These are phyloP conservation scores for Epithele typhae DNA, from an alignment of 768 basidiomycete genomes.

Conservation along the genomic window DNA sequence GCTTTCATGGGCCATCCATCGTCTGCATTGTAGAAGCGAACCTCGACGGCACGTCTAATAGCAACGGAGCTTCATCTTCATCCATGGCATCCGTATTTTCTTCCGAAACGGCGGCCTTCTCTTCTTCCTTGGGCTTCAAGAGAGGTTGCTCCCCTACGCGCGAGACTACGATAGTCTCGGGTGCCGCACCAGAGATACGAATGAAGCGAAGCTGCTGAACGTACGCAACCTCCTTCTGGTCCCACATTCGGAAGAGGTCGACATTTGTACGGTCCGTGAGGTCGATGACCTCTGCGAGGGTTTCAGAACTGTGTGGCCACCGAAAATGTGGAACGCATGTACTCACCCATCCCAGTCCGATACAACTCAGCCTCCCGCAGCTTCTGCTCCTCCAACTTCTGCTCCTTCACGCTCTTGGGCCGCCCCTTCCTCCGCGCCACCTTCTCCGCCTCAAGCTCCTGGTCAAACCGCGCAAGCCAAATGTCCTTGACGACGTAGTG, in stretches of 20 bases:
- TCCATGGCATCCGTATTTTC: conserved; percentile 19
- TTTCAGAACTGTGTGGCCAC: background rate
- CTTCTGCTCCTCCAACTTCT: conserved; percentile 66
- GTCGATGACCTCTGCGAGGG: conserved; percentile 65
- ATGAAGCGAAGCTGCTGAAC: conserved; percentile 71
- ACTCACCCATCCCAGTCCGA: conserved; percentile 75
- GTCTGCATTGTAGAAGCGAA: conserved; percentile 35
- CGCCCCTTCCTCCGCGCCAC: conserved; percentile 65
- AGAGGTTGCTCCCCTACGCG: conserved; percentile 55
- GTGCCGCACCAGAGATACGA: conserved; percentile 60
- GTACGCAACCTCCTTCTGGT: conserved; percentile 69
- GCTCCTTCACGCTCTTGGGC: conserved; percentile 67
- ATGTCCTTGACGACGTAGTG: conserved; percentile 60
- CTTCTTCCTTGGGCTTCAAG: conserved; percentile 18
- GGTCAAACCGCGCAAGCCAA: conserved; percentile 73
- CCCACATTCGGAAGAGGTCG: conserved; percentile 72
- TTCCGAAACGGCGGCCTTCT: background rate
- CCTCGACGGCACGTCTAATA: conserved; percentile 27
- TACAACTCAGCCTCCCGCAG: conserved; percentile 68
- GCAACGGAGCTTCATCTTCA: conserved; percentile 23
- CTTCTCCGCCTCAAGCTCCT: conserved; percentile 57
- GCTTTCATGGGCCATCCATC: conserved; percentile 30
- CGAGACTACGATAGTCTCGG: conserved; percentile 45
- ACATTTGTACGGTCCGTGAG: conserved; percentile 70
- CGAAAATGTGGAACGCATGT: background rate